Percentiles rank a stretch among this genome's conserved stretches.
These are phyloP conservation scores for Fusarium marasasianum DNA, from an alignment of 2,329 filamentous ascomycete species.

Conservation along the genomic window DNA sequence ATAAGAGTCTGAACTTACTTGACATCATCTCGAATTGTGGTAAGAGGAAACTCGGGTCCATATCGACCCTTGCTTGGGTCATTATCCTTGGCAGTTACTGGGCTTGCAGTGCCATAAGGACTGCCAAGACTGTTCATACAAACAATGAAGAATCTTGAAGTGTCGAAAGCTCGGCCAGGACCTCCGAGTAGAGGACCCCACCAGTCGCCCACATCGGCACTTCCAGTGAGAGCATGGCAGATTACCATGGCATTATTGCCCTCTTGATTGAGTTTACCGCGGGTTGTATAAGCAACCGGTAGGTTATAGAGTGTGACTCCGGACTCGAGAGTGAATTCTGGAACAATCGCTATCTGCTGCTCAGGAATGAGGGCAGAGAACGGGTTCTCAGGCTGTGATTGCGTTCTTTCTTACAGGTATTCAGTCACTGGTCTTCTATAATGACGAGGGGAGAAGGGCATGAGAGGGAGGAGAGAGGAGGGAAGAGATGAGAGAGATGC, in stretches of 20 bases:
- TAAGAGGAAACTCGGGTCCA: constrained; percentile 94
- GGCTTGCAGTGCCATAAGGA: constrained; percentile 87
- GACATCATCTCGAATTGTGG: constrained; percentile 94
- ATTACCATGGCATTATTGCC: constrained; percentile 77
- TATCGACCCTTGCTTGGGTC: constrained; percentile 79
- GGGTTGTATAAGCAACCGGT: constrained; percentile 73
- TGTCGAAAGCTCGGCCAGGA: constrained; percentile 81
- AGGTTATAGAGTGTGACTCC: constrained; percentile 84
- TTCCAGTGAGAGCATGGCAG: constrained; percentile 87
- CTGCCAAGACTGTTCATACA: constrained; percentile 88
- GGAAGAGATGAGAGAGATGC: neutral
- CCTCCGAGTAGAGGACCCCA: constrained; percentile 86
- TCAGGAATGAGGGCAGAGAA: constrained; percentile 87
- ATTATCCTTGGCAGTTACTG: constrained; percentile 88
- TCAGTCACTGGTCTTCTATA: constrained; percentile 62
- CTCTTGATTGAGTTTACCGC: constrained; percentile 66
- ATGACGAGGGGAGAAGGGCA: neutral
- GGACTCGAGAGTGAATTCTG: constrained; percentile 91
- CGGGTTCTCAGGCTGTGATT: constrained; percentile 87
- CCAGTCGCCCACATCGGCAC: constrained; percentile 87
- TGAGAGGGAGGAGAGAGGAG: neutral
- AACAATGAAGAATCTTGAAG: constrained; percentile 83
- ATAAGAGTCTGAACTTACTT: constrained; percentile 66
- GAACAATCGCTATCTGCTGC: constrained; percentile 86
- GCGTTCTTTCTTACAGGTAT: constrained; percentile 72